Evolutionary conservation across 2,329 filamentous ascomycete species (phyloP).

Genomic region (Xylogone sp.): DNA sequence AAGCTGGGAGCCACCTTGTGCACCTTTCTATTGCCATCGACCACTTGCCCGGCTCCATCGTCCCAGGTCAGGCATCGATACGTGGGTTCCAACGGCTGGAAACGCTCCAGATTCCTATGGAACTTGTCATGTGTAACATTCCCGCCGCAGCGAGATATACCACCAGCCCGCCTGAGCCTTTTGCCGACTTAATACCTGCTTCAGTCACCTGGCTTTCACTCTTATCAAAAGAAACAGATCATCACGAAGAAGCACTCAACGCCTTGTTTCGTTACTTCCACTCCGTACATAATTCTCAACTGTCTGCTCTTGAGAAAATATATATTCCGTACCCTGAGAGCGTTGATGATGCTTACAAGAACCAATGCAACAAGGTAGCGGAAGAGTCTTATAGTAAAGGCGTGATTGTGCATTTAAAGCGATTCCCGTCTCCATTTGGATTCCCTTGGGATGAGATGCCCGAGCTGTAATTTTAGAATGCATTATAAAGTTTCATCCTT

Average conservation of each 20-base stretch:
- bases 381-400: slow-evolving; percentile 3
- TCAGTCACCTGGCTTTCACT: slow-evolving; percentile 10
- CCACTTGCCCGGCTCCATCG: slow-evolving; percentile 6
- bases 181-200: slow-evolving; percentile 8
- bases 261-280: slow-evolving; percentile 6
- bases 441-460: slow-evolving; percentile 4
- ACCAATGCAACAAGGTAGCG: slow-evolving; percentile 4
- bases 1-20: slow-evolving; percentile 5
- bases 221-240: slow-evolving; percentile 5
- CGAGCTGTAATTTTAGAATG: slow-evolving; percentile 3
- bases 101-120: slow-evolving; percentile 10
- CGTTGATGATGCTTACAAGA: slow-evolving; percentile 4
- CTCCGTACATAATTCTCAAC: slow-evolving; percentile 5
- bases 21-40: slow-evolving; percentile 9
- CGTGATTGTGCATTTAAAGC: slow-evolving; percentile 2
- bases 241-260: slow-evolving; percentile 8
- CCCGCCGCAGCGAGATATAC: slow-evolving; percentile 1
- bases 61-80: slow-evolving; percentile 5
- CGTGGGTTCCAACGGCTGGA: slow-evolving; percentile 6
- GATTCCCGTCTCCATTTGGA: background rate
- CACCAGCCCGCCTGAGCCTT: slow-evolving; percentile 1
- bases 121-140: slow-evolving; percentile 10
- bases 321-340: slow-evolving; percentile 1
- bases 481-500: background rate
- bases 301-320: slow-evolving; percentile 9